phyloP scores from a whole-genome alignment of 441 rosid species.

The Biscutella laevigata region DNA sequence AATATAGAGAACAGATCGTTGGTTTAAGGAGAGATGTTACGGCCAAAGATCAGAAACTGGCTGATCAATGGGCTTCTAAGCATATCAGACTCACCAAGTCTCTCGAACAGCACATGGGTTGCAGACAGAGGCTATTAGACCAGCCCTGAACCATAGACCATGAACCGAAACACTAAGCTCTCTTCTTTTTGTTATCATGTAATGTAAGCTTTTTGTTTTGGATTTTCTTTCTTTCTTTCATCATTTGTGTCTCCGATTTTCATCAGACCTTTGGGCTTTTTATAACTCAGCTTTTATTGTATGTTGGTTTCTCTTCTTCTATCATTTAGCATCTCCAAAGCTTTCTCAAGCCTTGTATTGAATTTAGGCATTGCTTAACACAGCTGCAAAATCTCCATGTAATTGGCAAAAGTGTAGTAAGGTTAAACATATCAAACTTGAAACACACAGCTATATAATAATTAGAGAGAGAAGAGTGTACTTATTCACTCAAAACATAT shows the following conservation, averaged over 20 bases:
- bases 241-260: too few species aligned
- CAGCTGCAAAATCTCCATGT: too few species aligned
- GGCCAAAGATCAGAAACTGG: constrained; percentile 77
- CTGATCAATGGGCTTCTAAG: constrained; percentile 76
- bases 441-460: too few species aligned
- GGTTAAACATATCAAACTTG: too few species aligned
- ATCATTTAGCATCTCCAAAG: too few species aligned
- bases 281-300: too few species aligned
- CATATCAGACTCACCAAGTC: constrained; percentile 65
- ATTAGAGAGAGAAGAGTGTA: constrained; percentile 2
- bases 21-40: constrained; percentile 76
- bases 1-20: constrained; percentile 64
- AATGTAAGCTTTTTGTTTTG: constrained; percentile 15
- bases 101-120: constrained; percentile 58
- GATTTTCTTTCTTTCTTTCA: not conserved
- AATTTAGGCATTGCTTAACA: not conserved
- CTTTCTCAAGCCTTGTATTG: constrained; percentile 8
- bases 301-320: too few species aligned
- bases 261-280: too few species aligned
- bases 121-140: too few species aligned
- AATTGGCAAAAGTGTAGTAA: too few species aligned
- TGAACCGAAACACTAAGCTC: not conserved
- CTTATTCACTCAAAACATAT: constrained; percentile 18
- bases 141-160: constrained; percentile 20
- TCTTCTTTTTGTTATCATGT: constrained; percentile 18